Evolutionary conservation across 164 flowering plant species (phyloP).

Genomic region (Annona squamosa): DNA sequence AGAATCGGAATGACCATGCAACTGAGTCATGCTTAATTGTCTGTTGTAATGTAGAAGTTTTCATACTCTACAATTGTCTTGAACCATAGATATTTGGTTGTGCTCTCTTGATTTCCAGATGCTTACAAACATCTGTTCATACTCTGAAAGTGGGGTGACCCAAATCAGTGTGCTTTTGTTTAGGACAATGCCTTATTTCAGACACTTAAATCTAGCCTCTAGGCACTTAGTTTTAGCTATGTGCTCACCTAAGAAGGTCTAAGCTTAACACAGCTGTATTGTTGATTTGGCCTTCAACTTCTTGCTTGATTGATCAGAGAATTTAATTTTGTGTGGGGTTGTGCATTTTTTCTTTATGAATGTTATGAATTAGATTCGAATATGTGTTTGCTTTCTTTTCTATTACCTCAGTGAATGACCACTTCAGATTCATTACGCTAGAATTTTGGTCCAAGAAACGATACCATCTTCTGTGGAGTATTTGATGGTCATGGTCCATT

Average conservation of each 20-base stretch:
- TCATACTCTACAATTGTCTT: too few relatives aligned
- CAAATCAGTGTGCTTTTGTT: too few relatives aligned
- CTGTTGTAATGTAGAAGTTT: too few relatives aligned
- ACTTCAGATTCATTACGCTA: constrained; percentile 21
- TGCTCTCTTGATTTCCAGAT: too few relatives aligned
- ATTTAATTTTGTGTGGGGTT: neutral
- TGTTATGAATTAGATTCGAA: constrained; percentile 3
- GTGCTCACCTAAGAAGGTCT: constrained; percentile 2
- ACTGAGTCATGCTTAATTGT: too few relatives aligned
- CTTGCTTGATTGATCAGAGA: neutral
- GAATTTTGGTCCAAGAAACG: constrained; percentile 60
- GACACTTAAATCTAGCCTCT: too few relatives aligned
- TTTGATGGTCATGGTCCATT: constrained; percentile 92
- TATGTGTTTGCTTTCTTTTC: neutral
- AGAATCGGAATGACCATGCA: too few relatives aligned
- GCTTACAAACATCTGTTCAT: too few relatives aligned
- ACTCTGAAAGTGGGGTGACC: too few relatives aligned
- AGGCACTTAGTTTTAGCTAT: too few relatives aligned
- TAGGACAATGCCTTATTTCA: too few relatives aligned
- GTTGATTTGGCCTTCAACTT: neutral
- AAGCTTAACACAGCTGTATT: neutral
- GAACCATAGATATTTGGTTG: too few relatives aligned
- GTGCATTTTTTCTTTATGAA: neutral
- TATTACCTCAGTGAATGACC: constrained; percentile 10
- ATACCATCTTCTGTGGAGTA: constrained; percentile 69